Conservation (phyloP, 305 asterid genomes). For the Rubia balearica region DNA sequence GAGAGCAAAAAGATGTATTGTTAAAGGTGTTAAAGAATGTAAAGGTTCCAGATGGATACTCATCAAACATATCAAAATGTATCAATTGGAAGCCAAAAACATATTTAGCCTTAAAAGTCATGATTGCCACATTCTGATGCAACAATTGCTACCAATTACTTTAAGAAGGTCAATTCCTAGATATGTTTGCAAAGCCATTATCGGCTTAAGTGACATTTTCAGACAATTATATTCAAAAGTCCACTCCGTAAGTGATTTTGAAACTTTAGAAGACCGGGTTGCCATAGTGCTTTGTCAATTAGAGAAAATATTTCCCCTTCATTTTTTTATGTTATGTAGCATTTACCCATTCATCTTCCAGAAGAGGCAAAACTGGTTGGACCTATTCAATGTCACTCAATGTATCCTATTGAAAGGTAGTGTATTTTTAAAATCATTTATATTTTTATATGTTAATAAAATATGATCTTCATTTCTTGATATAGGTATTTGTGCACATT, state of each 20-base stretch:
- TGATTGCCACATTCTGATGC: conserved; percentile 12
- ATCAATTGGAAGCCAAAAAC: neutral
- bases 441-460: too few species aligned
- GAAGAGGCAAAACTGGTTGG: conserved; percentile 20
- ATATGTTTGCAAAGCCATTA: neutral
- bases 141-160: conserved; percentile 8
- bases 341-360: conserved; percentile 11
- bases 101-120: neutral
- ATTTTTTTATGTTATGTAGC: conserved; percentile 11
- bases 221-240: conserved; percentile 15
- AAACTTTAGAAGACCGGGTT: conserved; percentile 1
- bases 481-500: conserved; percentile 3
- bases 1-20: neutral
- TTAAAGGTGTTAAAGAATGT: conserved; percentile 6
- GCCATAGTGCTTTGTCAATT: conserved; percentile 6
- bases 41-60: neutral
- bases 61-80: conserved; percentile 5
- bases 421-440: neutral
- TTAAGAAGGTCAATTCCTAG: neutral
- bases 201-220: neutral
- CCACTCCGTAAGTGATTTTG: neutral
- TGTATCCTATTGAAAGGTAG: conserved; percentile 18
- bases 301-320: conserved; percentile 9
- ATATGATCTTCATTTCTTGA: neutral
- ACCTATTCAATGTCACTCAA: conserved; percentile 18